Evolutionary conservation across 2,329 filamentous ascomycete species (phyloP).

Genomic region (Nemania abortiva): DNA sequence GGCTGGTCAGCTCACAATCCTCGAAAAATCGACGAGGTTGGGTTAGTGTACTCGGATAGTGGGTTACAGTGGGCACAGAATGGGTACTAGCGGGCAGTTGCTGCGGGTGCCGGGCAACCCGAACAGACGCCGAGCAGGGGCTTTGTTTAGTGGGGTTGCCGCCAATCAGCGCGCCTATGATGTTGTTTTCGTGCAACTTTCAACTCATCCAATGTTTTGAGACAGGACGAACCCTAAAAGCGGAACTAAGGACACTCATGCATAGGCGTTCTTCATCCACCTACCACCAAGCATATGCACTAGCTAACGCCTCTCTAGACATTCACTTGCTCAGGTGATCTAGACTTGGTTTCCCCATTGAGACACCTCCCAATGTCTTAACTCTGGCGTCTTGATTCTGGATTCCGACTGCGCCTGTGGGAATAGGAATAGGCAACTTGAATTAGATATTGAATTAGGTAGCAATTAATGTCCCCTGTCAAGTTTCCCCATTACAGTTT

Average conservation of each 20-base stretch:
- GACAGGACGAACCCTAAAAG: background rate
- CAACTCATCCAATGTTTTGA: background rate
- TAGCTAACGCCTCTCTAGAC: background rate
- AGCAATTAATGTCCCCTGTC: conserved; percentile 4
- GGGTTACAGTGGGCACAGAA: too few species aligned
- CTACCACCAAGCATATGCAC: background rate
- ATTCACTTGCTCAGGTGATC: background rate
- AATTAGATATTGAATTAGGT: background rate
- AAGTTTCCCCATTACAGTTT: background rate
- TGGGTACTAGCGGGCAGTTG: conserved; percentile 6
- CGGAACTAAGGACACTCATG: background rate
- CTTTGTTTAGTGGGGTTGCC: conserved; percentile 48
- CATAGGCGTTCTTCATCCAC: background rate
- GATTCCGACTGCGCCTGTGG: conserved; percentile 11
- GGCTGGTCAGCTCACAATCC: conserved; percentile 32
- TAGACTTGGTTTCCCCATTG: background rate
- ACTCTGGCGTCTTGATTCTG: background rate
- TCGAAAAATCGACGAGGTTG: conserved; percentile 39
- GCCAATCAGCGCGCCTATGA: conserved; percentile 38
- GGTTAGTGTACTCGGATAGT: conserved; percentile 31
- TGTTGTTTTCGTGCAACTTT: conserved; percentile 14
- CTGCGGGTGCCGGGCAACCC: conserved; percentile 26
- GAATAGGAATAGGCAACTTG: too few species aligned
- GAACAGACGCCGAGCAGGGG: conserved; percentile 37
- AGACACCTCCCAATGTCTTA: background rate